These are phyloP conservation scores for Tolypocladium sp. DNA, from an alignment of 2,329 filamentous ascomycete species.

Conservation along the genomic window DNA sequence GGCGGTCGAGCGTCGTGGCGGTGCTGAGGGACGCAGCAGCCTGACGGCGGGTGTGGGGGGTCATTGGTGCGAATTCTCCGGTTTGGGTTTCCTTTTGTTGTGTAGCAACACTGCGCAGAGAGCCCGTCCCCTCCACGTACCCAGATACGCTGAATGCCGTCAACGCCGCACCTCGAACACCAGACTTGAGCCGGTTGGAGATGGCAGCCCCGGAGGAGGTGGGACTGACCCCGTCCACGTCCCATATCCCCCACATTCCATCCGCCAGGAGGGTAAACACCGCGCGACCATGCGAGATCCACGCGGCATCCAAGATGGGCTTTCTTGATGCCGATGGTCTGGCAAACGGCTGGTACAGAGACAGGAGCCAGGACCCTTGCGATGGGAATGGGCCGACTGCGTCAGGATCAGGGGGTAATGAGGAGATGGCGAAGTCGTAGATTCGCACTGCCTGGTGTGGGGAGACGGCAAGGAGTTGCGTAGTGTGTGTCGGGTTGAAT, in stretches of 20 bases:
- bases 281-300: conserved; percentile 52
- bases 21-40: conserved; percentile 35
- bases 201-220: conserved; percentile 29
- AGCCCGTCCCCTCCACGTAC: conserved; percentile 50
- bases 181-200: conserved; percentile 40
- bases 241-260: conserved; percentile 61
- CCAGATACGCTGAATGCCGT: conserved; percentile 50
- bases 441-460: conserved; percentile 48
- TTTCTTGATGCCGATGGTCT: conserved; percentile 43
- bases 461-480: conserved; percentile 49
- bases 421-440: conserved; percentile 50
- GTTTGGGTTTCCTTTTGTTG: conserved; percentile 26
- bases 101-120: conserved; percentile 32
- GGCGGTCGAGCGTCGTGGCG: conserved; percentile 36
- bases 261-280: conserved; percentile 50
- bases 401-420: conserved; percentile 41
- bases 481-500: conserved; percentile 51
- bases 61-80: conserved; percentile 54
- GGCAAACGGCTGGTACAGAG: conserved; percentile 49
- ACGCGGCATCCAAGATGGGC: conserved; percentile 51
- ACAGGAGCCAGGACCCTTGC: conserved; percentile 56
- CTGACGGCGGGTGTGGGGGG: conserved; percentile 49
- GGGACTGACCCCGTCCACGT: conserved; percentile 50
- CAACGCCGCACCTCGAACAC: conserved; percentile 47
- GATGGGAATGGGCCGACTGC: conserved; percentile 40